A percentile compares a stretch with the other conserved stretches of the same genome.
These are phyloP conservation scores for Prototheca cutis DNA, from an alignment of 163 green algal genomes.

Conservation along the genomic window DNA sequence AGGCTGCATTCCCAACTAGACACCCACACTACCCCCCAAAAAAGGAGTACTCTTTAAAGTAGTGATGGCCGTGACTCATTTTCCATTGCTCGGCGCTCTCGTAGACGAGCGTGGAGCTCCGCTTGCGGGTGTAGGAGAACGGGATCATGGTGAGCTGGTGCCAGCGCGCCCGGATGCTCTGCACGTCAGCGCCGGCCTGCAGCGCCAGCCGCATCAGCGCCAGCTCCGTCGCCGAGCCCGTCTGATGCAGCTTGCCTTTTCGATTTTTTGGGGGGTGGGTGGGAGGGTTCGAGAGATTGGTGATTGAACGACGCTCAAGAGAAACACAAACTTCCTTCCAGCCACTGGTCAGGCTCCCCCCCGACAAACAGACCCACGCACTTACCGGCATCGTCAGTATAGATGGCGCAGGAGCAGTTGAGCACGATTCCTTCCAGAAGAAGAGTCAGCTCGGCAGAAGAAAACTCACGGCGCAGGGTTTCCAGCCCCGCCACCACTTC, in stretches of 20 bases:
- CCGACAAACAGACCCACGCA: too few relatives aligned
- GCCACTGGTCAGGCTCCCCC: too few relatives aligned
- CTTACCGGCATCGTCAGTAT: slow-evolving; percentile 6
- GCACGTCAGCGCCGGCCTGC: slow-evolving; percentile 23
- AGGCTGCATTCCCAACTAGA: background rate
- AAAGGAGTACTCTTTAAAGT: slow-evolving; percentile 81
- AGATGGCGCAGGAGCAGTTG: slow-evolving; percentile 57
- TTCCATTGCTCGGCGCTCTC: background rate
- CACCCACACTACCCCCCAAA: too few relatives aligned
- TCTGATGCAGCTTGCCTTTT: slow-evolving; percentile 25
- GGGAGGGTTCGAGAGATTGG: too few relatives aligned
- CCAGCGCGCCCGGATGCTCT: background rate
- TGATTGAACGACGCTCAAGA: too few relatives aligned
- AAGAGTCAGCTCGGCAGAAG: slow-evolving; percentile 18
- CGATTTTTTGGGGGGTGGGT: too few relatives aligned
- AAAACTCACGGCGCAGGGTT: too few relatives aligned
- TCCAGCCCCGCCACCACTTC: too few relatives aligned
- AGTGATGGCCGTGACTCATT: background rate
- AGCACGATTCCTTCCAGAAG: slow-evolving; percentile 44
- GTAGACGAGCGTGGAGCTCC: slow-evolving; percentile 5
- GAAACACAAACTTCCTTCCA: too few relatives aligned
- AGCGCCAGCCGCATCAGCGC: slow-evolving; percentile 61
- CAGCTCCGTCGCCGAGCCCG: slow-evolving; percentile 75
- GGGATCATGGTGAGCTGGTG: slow-evolving; percentile 21
- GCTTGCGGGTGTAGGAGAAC: slow-evolving; percentile 6